A percentile compares a stretch with the other conserved stretches of the same genome.
phyloP scores from a whole-genome alignment of 371 early-diverging fungal species.

The Basidiobolus meristosporus region DNA sequence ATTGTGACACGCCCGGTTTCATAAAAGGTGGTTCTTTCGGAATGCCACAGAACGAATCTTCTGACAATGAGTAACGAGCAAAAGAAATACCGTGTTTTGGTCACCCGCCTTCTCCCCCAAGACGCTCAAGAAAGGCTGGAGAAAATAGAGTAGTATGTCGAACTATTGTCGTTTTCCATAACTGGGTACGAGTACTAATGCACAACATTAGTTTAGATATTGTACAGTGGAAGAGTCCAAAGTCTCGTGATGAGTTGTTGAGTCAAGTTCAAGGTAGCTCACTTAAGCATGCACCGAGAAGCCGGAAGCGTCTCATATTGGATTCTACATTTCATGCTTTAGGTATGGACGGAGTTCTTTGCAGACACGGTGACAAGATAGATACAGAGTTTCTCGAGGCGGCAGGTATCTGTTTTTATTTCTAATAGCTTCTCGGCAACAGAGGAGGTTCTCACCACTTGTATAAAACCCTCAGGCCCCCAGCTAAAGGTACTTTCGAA shows the following conservation, averaged over 20 bases:
- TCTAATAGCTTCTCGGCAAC: neutral
- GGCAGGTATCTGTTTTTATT: neutral
- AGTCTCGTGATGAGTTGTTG: neutral
- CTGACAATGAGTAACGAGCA: too few species aligned
- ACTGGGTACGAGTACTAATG: neutral
- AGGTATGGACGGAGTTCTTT: neutral
- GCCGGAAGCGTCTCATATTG: neutral
- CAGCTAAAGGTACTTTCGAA: too few species aligned
- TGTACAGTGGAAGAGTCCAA: neutral
- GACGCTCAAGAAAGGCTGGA: neutral
- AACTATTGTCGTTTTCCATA: neutral
- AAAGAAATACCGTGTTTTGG: neutral
- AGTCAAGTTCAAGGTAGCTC: neutral
- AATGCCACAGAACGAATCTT: too few species aligned
- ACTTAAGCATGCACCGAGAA: neutral
- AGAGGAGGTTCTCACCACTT: too few species aligned
- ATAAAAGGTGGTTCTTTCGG: too few species aligned
- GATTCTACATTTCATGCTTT: neutral
- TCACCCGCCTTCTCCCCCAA: neutral
- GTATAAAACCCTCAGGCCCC: too few species aligned
- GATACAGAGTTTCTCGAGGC: neutral
- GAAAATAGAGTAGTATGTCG: neutral
- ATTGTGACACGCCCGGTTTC: too few species aligned
- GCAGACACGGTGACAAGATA: neutral
- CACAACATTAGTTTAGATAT: neutral